Evolutionary conservation across 164 flowering plant genomes (phyloP).

Genomic region (Magnolia kwangsiensis): DNA sequence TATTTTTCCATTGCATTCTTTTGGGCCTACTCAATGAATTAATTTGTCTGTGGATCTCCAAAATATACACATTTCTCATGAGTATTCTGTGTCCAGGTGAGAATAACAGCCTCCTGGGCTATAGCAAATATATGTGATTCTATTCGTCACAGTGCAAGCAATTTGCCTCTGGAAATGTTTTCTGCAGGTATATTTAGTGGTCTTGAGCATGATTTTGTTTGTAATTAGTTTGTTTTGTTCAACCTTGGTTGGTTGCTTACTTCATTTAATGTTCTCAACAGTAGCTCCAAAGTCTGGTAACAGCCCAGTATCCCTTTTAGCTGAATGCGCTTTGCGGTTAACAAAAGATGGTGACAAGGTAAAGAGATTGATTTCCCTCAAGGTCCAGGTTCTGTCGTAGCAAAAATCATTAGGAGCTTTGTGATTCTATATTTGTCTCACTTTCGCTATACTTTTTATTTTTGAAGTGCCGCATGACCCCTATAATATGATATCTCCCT

Average conservation of each 20-base stretch:
- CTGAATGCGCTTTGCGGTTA: conserved; percentile 65
- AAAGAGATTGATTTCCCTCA: conserved; percentile 3
- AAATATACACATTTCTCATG: neutral
- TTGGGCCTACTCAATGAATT: neutral
- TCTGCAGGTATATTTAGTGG: conserved; percentile 26
- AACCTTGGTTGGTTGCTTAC: neutral
- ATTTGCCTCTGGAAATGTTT: conserved; percentile 14
- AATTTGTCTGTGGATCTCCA: neutral
- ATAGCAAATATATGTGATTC: conserved; percentile 89
- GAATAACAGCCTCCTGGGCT: conserved; percentile 93
- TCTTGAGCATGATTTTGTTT: neutral
- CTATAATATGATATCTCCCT: too few species aligned
- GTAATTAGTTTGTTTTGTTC: neutral
- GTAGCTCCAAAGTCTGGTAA: conserved; percentile 28
- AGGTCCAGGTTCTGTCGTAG: neutral
- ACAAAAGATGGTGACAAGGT: conserved; percentile 94
- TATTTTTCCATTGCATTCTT: neutral
- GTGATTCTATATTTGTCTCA: too few species aligned
- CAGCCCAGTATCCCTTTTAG: conserved; percentile 28
- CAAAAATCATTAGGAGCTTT: neutral
- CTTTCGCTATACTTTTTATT: too few species aligned
- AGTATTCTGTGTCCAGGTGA: conserved; percentile 49
- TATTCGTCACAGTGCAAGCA: conserved; percentile 43
- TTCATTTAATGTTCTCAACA: conserved; percentile 8
- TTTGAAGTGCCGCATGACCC: too few species aligned